These are phyloP conservation scores for Chaetomium olivaceum DNA, from an alignment of 2,329 filamentous ascomycete genomes.

Conservation along the genomic window DNA sequence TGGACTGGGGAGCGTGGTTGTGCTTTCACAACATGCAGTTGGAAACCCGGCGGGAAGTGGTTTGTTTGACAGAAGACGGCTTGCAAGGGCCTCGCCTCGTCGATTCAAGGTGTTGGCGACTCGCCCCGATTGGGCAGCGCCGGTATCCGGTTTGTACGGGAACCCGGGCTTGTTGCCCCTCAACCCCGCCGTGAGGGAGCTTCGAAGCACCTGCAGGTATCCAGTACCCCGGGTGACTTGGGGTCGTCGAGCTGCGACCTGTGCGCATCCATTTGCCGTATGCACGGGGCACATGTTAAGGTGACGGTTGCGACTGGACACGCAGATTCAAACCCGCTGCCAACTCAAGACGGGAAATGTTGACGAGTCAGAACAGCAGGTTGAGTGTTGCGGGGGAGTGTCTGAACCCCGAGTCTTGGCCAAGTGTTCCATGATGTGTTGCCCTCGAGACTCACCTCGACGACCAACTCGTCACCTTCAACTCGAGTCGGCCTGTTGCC, in stretches of 20 bases:
- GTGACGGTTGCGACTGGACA: not conserved
- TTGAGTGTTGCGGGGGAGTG: not conserved
- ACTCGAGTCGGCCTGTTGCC: constrained; percentile 10
- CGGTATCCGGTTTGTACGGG: constrained; percentile 18
- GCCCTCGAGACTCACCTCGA: not conserved
- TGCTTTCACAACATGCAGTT: constrained; percentile 6
- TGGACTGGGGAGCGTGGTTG: not conserved
- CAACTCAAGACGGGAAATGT: not conserved
- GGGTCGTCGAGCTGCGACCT: constrained; percentile 21
- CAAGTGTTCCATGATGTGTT: not conserved
- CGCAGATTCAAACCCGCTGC: not conserved
- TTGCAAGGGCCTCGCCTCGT: not conserved
- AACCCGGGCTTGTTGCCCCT: constrained; percentile 1
- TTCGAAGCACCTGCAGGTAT: constrained; percentile 11
- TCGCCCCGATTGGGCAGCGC: not conserved
- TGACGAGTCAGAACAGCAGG: not conserved
- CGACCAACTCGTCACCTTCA: not conserved
- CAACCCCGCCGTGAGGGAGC: not conserved
- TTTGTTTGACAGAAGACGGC: not conserved
- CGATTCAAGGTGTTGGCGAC: not conserved
- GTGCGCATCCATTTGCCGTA: constrained; percentile 6
- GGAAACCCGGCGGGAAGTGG: not conserved
- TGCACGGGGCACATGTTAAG: constrained; percentile 5
- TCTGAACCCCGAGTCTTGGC: not conserved
- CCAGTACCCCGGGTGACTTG: constrained; percentile 24